phyloP scores from a whole-genome alignment of 2,329 filamentous ascomycete species.

The Cryphonectria japonica region DNA sequence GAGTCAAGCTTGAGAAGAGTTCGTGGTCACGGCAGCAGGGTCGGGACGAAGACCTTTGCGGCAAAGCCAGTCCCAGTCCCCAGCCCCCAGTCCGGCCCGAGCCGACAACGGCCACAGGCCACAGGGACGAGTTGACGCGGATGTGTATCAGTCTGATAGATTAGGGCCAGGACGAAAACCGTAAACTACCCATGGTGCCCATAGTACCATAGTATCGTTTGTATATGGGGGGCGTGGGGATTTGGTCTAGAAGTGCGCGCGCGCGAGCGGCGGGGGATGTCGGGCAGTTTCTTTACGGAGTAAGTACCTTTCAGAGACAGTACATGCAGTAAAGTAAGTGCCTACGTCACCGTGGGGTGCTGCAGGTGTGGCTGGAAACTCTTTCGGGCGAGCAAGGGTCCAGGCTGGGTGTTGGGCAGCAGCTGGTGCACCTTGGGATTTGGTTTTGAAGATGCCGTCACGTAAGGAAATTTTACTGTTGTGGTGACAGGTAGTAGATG shows the following conservation, averaged over 20 bases:
- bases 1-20: not conserved
- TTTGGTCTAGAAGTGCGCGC: not conserved
- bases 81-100: not conserved
- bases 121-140: not conserved
- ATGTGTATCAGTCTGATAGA: not conserved
- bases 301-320: not conserved
- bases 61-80: not conserved
- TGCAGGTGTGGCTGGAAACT: slow-evolving; percentile 2
- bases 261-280: not conserved
- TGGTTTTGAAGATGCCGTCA: not conserved
- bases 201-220: not conserved
- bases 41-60: not conserved
- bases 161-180: not conserved
- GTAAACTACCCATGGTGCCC: too few relatives aligned
- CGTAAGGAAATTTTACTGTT: too few relatives aligned
- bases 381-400: not conserved
- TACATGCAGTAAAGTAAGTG: not conserved
- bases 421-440: not conserved
- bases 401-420: slow-evolving; percentile 16
- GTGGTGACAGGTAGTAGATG: too few relatives aligned
- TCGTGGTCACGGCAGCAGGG: not conserved
- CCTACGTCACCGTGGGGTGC: slow-evolving; percentile 24
- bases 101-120: not conserved
- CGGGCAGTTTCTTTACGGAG: not conserved
- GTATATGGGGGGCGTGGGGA: not conserved